Evolutionary conservation across 306 rosid genomes (phyloP).

Genomic region (Urtica urens): DNA sequence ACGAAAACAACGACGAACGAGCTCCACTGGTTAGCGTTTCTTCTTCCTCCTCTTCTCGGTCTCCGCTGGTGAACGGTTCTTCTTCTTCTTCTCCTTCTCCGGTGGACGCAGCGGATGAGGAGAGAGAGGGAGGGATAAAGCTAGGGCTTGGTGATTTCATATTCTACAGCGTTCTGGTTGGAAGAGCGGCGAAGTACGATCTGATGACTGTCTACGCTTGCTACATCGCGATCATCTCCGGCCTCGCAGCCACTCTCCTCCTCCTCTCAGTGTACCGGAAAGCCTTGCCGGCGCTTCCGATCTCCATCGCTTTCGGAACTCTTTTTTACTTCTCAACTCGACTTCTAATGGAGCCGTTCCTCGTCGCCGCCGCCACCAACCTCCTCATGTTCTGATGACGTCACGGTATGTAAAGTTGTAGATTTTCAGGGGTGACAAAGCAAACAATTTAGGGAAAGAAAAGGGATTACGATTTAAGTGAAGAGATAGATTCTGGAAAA

Average conservation of each 20-base stretch:
- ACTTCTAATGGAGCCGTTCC: conserved; percentile 80
- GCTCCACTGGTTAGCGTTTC: conserved; percentile 39
- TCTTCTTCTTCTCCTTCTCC: conserved; percentile 28
- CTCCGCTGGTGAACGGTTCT: conserved; percentile 38
- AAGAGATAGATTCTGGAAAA: too few relatives aligned
- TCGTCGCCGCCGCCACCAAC: conserved; percentile 80
- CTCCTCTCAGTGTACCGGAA: conserved; percentile 61
- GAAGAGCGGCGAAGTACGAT: conserved; percentile 97
- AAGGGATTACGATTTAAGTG: too few relatives aligned
- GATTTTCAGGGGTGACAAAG: too few relatives aligned
- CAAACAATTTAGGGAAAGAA: too few relatives aligned
- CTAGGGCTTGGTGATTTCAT: conserved; percentile 93
- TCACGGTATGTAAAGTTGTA: too few relatives aligned
- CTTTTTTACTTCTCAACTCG: conserved; percentile 83
- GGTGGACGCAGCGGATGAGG: conserved; percentile 25
- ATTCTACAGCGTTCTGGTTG: conserved; percentile 93
- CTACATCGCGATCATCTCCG: conserved; percentile 89
- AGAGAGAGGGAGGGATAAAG: conserved; percentile 54
- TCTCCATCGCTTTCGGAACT: conserved; percentile 74
- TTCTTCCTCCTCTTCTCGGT: conserved; percentile 31
- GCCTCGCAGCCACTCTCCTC: conserved; percentile 82
- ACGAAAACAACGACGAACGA: conserved; percentile 14
- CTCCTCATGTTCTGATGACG: conserved; percentile 65
- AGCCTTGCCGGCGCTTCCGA: conserved; percentile 88
- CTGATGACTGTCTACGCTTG: conserved; percentile 96